phyloP scores from a whole-genome alignment of 2,329 filamentous ascomycete genomes.

The Colletotrichum higginsianum region DNA sequence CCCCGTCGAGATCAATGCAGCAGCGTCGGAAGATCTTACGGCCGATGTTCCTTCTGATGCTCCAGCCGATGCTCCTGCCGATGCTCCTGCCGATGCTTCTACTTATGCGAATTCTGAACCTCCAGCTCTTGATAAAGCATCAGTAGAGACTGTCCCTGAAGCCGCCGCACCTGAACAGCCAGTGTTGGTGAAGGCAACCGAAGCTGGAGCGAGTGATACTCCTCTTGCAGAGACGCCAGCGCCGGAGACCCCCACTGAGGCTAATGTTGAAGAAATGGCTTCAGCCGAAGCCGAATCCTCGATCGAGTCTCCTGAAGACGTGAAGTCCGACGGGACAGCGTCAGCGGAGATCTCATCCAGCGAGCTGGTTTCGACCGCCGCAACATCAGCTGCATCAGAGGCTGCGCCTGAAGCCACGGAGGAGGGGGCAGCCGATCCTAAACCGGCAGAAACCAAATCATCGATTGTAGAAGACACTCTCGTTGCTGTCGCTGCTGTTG shows the following conservation, averaged over 20 bases:
- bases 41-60: neutral
- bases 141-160: neutral
- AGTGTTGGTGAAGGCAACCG: neutral
- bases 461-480: neutral
- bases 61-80: neutral
- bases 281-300: slow-evolving; percentile 2
- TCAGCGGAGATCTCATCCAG: neutral
- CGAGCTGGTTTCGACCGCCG: neutral
- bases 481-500: neutral
- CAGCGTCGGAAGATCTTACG: neutral
- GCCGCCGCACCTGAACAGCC: neutral
- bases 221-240: neutral
- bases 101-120: neutral
- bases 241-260: neutral
- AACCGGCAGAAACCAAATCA: neutral
- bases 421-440: neutral
- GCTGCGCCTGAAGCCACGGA: slow-evolving; percentile 1
- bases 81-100: neutral
- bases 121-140: neutral
- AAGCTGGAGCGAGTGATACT: neutral
- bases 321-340: neutral
- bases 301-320: neutral
- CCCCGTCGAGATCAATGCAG: neutral
- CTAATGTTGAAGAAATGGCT: neutral
- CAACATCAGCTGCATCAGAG: neutral